phyloP scores from a whole-genome alignment of 768 basidiomycete species.

The Mycena galopus region DNA sequence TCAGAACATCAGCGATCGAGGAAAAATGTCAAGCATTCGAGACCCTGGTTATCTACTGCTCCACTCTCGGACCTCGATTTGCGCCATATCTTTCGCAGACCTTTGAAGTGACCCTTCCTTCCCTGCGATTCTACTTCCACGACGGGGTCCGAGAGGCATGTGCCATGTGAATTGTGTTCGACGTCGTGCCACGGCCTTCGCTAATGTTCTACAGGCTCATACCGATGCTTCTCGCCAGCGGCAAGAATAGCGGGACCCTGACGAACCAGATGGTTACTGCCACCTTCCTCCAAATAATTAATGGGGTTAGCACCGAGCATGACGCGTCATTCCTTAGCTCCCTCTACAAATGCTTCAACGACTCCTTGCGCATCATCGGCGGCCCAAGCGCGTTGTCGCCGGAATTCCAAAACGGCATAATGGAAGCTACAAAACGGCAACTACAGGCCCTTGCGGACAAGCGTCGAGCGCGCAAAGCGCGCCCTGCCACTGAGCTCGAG shows the following conservation, averaged over 20 bases:
- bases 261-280: conserved; percentile 78
- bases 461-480: conserved; percentile 66
- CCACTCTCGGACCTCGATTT: conserved; percentile 74
- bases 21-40: conserved; percentile 92
- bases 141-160: conserved; percentile 87
- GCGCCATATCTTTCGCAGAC: conserved; percentile 80
- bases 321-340: conserved; percentile 85
- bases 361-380: conserved; percentile 71
- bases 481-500: conserved; percentile 47
- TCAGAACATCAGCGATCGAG: conserved; percentile 84
- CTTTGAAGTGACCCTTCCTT: conserved; percentile 79
- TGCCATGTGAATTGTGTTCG: conserved; percentile 67
- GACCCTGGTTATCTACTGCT: conserved; percentile 86
- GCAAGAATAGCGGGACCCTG: conserved; percentile 73
- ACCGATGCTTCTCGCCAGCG: conserved; percentile 77
- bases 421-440: conserved; percentile 81
- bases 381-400: conserved; percentile 64
- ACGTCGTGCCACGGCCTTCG: not conserved
- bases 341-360: conserved; percentile 77
- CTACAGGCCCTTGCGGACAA: conserved; percentile 77
- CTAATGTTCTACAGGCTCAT: conserved; percentile 64
- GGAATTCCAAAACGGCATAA: conserved; percentile 65
- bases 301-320: conserved; percentile 73
- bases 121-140: conserved; percentile 83
- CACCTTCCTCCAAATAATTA: conserved; percentile 74